Evolutionary conservation across 495 filamentous ascomycete genomes (phyloP), one percentile per base, ranked within the genome.

Genomic region (Halenospora varia): DNA sequence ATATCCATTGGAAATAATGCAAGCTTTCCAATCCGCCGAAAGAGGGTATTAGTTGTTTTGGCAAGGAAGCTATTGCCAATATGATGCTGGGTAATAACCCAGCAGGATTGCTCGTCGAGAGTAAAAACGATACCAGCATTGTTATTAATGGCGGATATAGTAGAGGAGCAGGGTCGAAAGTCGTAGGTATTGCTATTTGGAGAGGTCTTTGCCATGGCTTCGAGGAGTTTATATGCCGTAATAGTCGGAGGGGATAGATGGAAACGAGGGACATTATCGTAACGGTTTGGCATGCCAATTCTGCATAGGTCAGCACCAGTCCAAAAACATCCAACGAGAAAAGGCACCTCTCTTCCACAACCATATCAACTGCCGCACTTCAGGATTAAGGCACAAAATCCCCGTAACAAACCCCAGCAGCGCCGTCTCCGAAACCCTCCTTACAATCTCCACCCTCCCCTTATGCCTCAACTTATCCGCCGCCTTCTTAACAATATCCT

Each of bases 131-230:
- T 35, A 96, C 86, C 18, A 90, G 77, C 8, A 94, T 63, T 1
- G 94, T 90, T 8, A 96, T 76, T 0, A 87, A 61, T 0, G 85
- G 75, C 1, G 94, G 95, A 64, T 97, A 98, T 18, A 98, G 75
- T 9, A 97, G 73, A 4, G 94, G 90, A 15, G 94, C 94, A 1
- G 91, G 94, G 65, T 98, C 94, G 68, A 97, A 96, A 23, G 79
- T 75, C 11, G 84, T 66, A 0, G 90, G 89, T 17, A 96, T 74
- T 13, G 46, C 75, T 69, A 82, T 18, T 9, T 45, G 55, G n/a
- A 58, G 45, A 2, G 60, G 60, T 19, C 18, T 17, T 50, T 59
- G 55, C 57, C 60, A 68, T 59, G 48, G 53, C n/a, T n/a, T 48
- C 25, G 56, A 60, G 35, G 57, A 51, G 13, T 59, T 57, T 20